A percentile compares a stretch with the other conserved stretches of the same genome.
Evolutionary conservation across 1,139 yeast species (phyloP).

Genomic region (Saccharomyces pastorianus): DNA sequence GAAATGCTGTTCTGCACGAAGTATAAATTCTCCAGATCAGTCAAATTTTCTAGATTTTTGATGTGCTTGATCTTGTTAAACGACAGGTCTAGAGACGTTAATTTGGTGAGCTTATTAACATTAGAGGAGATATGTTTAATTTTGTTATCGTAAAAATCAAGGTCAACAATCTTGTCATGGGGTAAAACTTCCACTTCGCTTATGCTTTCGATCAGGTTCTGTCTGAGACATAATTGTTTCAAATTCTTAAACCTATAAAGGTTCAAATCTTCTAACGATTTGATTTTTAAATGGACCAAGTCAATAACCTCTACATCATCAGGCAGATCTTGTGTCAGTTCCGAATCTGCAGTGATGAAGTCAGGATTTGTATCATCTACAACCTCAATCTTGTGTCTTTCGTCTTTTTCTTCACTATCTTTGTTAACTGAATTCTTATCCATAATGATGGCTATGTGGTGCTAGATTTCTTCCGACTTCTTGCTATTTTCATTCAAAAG

Average conservation of each 20-base stretch:
- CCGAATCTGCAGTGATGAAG: constrained; percentile 41
- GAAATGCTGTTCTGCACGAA: constrained; percentile 84
- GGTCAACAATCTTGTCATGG: constrained; percentile 54
- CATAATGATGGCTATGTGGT: background rate
- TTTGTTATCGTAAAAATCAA: constrained; percentile 88
- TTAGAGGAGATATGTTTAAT: constrained; percentile 73
- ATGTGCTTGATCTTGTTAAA: constrained; percentile 87
- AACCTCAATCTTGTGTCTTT: constrained; percentile 33
- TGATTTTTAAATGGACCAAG: constrained; percentile 69
- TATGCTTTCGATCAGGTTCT: constrained; percentile 69
- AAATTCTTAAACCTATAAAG: constrained; percentile 51
- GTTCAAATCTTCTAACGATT: constrained; percentile 57
- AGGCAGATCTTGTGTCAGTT: constrained; percentile 55
- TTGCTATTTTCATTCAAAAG: background rate
- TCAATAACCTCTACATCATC: constrained; percentile 63
- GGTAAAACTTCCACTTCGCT: constrained; percentile 59
- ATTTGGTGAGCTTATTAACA: constrained; percentile 49
- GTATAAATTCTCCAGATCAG: constrained; percentile 58
- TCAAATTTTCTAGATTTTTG: constrained; percentile 63
- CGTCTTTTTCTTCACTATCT: background rate
- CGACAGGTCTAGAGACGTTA: constrained; percentile 68
- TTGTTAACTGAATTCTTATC: background rate
- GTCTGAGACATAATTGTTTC: constrained; percentile 66
- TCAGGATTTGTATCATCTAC: constrained; percentile 45
- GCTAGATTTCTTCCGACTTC: background rate